Base-by-base conservation (phyloP, 2,329 filamentous ascomycete genomes). In the Xylaria sp. region DNA sequence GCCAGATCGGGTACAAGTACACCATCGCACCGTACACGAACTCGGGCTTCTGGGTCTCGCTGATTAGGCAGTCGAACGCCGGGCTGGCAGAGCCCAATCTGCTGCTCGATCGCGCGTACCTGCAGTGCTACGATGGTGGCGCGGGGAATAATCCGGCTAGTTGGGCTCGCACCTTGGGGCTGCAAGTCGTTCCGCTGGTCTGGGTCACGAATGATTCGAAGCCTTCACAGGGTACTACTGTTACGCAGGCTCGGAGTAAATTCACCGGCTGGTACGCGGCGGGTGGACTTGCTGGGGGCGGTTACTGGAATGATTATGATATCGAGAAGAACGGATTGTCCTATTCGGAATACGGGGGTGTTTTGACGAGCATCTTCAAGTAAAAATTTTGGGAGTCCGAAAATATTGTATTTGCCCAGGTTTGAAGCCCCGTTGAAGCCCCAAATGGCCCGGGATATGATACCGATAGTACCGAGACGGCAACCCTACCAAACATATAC, bases 181-280 rank as follows among this genome's bases (percentile, higher is more conserved):
- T 78, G 64, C 77, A 77, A 63, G 75, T 80, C 1, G 74, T 80
- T 47, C 79, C 79, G 40, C 68, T 81, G 0, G 46, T 80, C 0
- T 81, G 79, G 79, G 79, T 81, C 2, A 73, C 73, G 8, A 81
- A 80, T 58, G 79, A 81, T 63, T 76, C 78, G n/a, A 81, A 81
- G 68, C 78, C 79, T 5, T 69, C 65, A 21, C 70, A 77, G 19
- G 78, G 79, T 3, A 74, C 67, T 1, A 79, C 74, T 4, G 70
- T 73, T 17, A 71, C 73, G 5, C 76, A 78, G 63, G 78, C 78
- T 3, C 55, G 64, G 65, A 62, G 67, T 0, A 74, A 68, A 64
- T 80, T 81, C 53, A 54, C 63, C 1, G 54, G 52, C 8, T 81
- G 78, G 78, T 69, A 71, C 19, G 33, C 62, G 33, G 58, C 60